Evolutionary conservation across 148 eudicot species (phyloP).

Genomic region (Amaranthus hypochondriacus): DNA sequence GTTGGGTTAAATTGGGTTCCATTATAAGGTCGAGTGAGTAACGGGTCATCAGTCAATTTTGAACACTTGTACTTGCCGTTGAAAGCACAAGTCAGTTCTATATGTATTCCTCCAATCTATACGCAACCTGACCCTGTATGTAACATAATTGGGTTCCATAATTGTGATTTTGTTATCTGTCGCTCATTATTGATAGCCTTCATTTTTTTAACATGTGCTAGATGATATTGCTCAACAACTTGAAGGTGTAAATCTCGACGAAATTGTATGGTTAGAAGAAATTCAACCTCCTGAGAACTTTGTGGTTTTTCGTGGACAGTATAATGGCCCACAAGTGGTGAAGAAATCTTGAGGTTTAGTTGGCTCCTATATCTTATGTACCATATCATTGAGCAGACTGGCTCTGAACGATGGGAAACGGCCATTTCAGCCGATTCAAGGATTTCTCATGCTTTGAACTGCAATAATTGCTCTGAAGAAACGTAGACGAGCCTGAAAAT

Average conservation of each 20-base stretch:
- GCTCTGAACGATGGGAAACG: constrained; percentile 12
- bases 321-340: constrained; percentile 36
- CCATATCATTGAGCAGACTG: constrained; percentile 17
- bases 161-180: neutral
- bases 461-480: constrained; percentile 15
- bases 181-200: neutral
- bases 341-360: constrained; percentile 31
- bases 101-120: too few species aligned
- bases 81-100: too few species aligned
- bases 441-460: constrained; percentile 16
- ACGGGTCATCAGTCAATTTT: too few species aligned
- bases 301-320: constrained; percentile 37
- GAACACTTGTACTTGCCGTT: too few species aligned
- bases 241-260: constrained; percentile 28
- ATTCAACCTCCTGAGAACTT: constrained; percentile 45
- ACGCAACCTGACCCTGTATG: too few species aligned
- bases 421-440: constrained; percentile 9
- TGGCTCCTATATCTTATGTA: constrained; percentile 6
- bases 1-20: too few species aligned
- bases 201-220: constrained; percentile 16
- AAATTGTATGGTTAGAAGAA: constrained; percentile 46
- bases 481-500: constrained; percentile 5
- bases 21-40: too few species aligned
- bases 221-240: constrained; percentile 41
- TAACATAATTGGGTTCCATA: too few species aligned